phyloP scores from a whole-genome alignment of 768 basidiomycete genomes.

The Chalciporus chontae region DNA sequence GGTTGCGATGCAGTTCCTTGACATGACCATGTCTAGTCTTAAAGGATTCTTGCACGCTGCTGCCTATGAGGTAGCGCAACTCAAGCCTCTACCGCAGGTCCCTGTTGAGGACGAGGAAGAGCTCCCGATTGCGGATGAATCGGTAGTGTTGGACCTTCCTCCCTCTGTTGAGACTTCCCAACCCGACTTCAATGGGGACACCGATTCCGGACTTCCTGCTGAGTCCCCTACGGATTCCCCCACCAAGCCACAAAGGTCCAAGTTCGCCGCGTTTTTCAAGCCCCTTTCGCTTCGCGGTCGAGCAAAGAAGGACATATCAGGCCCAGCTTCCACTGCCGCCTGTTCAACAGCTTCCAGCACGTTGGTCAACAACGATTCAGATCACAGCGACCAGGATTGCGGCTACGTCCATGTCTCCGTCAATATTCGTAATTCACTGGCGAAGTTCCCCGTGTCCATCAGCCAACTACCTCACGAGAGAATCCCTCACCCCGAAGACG shows the following conservation, averaged over 20 bases:
- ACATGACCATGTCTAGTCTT: slow-evolving; percentile 31
- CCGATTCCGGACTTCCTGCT: not conserved
- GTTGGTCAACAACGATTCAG: slow-evolving; percentile 13
- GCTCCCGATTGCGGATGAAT: not conserved
- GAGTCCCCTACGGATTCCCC: slow-evolving; percentile 1
- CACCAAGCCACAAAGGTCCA: slow-evolving; percentile 6
- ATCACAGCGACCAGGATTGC: slow-evolving; percentile 3
- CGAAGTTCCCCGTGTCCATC: slow-evolving; percentile 25
- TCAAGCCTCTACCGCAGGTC: slow-evolving; percentile 24
- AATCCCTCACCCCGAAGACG: slow-evolving; percentile 30
- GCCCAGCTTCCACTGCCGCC: not conserved
- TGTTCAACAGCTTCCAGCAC: slow-evolving; percentile 20
- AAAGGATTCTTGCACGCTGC: slow-evolving; percentile 30
- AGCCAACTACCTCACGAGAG: slow-evolving; percentile 27
- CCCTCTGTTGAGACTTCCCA: slow-evolving; percentile 4
- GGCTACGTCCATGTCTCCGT: slow-evolving; percentile 25
- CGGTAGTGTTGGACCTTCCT: not conserved
- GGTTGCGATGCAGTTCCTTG: slow-evolving; percentile 25
- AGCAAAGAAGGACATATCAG: slow-evolving; percentile 6
- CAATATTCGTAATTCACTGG: slow-evolving; percentile 27
- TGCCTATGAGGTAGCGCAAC: slow-evolving; percentile 26
- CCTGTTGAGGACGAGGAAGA: slow-evolving; percentile 10
- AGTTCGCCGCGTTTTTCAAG: slow-evolving; percentile 14
- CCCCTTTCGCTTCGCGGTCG: slow-evolving; percentile 11
- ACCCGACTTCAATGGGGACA: not conserved